phyloP scores from a whole-genome alignment of 2,329 filamentous ascomycete species.

The Cercospora janseana region DNA sequence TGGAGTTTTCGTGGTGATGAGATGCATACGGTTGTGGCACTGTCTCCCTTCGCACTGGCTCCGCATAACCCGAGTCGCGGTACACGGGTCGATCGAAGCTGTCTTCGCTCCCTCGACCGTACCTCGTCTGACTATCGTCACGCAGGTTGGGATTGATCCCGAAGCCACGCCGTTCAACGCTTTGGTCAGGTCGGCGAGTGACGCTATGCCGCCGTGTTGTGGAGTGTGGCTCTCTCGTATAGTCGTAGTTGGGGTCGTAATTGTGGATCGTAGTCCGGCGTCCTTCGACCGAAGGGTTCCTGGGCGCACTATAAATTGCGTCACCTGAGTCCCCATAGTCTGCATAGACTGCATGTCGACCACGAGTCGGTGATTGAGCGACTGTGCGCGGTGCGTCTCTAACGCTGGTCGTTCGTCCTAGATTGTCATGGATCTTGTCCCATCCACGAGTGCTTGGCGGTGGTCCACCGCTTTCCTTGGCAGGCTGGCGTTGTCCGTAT shows the following conservation, averaged over 20 bases:
- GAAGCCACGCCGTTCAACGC: slow-evolving; percentile 49
- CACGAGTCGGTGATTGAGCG: slow-evolving; percentile 32
- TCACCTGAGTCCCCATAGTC: slow-evolving; percentile 35
- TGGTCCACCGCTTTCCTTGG: slow-evolving; percentile 47
- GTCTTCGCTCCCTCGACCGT: slow-evolving; percentile 41
- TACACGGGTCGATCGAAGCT: slow-evolving; percentile 41
- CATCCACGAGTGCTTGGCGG: slow-evolving; percentile 69
- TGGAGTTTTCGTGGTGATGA: slow-evolving; percentile 27
- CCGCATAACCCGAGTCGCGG: slow-evolving; percentile 32
- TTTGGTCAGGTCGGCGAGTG: slow-evolving; percentile 42
- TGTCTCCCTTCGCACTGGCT: slow-evolving; percentile 33
- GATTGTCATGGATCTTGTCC: slow-evolving; percentile 61
- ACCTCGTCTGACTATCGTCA: slow-evolving; percentile 27
- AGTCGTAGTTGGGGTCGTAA: slow-evolving; percentile 44
- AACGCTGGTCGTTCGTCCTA: slow-evolving; percentile 47
- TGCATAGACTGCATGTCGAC: slow-evolving; percentile 25
- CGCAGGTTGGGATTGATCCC: slow-evolving; percentile 40
- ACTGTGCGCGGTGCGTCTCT: slow-evolving; percentile 39
- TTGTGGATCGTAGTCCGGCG: slow-evolving; percentile 50
- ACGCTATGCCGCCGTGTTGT: slow-evolving; percentile 38
- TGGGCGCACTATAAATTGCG: slow-evolving; percentile 39
- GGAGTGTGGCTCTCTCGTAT: slow-evolving; percentile 44
- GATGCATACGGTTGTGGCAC: slow-evolving; percentile 27
- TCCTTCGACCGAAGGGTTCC: slow-evolving; percentile 40
- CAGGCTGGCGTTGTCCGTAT: slow-evolving; percentile 33